A percentile compares a stretch with the other conserved stretches of the same genome.
Evolutionary conservation across 2,329 filamentous ascomycete genomes (phyloP).

Genomic region (Cylindrodendrum hubeiense): DNA sequence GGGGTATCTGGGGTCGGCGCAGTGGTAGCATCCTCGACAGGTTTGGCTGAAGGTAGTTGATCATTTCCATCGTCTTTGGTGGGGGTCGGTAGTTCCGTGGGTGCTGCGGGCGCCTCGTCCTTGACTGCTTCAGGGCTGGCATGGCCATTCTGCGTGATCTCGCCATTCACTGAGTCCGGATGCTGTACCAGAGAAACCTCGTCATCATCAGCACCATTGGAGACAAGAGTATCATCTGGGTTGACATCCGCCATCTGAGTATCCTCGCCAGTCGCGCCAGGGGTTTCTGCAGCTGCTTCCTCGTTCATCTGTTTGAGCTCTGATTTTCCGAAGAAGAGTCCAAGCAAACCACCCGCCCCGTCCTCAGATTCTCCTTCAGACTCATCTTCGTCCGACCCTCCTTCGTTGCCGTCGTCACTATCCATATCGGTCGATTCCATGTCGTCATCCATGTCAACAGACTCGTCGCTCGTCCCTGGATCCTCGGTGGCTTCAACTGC

Average conservation of each 20-base stretch:
- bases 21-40: neutral
- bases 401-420: slow-evolving; percentile 57
- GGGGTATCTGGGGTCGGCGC: neutral
- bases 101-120: neutral
- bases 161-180: slow-evolving; percentile 39
- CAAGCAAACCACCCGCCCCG: slow-evolving; percentile 63
- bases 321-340: slow-evolving; percentile 70
- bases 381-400: slow-evolving; percentile 57
- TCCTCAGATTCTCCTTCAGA: slow-evolving; percentile 58
- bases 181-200: slow-evolving; percentile 50
- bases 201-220: slow-evolving; percentile 46
- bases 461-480: slow-evolving; percentile 71
- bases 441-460: slow-evolving; percentile 77
- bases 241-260: slow-evolving; percentile 36
- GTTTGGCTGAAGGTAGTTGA: neutral
- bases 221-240: neutral
- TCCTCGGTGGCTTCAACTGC: slow-evolving; percentile 40
- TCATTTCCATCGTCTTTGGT: neutral
- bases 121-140: neutral
- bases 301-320: slow-evolving; percentile 66
- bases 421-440: slow-evolving; percentile 69
- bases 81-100: neutral
- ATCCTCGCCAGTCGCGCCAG: slow-evolving; percentile 39
- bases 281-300: slow-evolving; percentile 45
- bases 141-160: slow-evolving; percentile 25